Evolutionary conservation across 208 protist genomes (phyloP).

Genomic region (Strigomonas culicis): DNA sequence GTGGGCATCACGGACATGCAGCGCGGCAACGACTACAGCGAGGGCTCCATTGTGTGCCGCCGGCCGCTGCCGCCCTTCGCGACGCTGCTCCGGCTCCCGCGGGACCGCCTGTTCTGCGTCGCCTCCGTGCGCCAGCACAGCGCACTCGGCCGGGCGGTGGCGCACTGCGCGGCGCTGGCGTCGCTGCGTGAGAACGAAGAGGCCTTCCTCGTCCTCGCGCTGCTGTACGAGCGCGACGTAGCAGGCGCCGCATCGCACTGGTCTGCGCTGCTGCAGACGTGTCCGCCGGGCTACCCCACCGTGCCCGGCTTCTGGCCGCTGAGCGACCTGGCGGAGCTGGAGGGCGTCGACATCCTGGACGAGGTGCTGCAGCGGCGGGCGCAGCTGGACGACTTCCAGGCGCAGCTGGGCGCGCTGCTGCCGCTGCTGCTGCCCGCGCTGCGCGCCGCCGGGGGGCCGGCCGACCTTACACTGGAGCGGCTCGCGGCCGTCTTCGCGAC

Average conservation of each 20-base stretch:
- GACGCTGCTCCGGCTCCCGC: slow-evolving; percentile 73
- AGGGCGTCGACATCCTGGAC: slow-evolving; percentile 77
- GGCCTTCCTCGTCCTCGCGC: slow-evolving; percentile 67
- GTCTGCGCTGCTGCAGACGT: slow-evolving; percentile 43
- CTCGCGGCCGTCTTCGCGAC: slow-evolving; percentile 36
- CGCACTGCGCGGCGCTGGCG: slow-evolving; percentile 25
- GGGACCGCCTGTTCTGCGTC: slow-evolving; percentile 60
- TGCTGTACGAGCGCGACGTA: slow-evolving; percentile 76
- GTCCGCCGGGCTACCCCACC: slow-evolving; percentile 61
- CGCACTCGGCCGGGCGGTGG: slow-evolving; percentile 49
- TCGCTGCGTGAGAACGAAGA: slow-evolving; percentile 57
- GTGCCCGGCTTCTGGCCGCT: slow-evolving; percentile 70
- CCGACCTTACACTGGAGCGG: slow-evolving; percentile 11
- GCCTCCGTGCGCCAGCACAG: slow-evolving; percentile 49
- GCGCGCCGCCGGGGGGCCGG: neutral
- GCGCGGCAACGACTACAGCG: slow-evolving; percentile 31
- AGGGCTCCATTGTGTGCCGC: slow-evolving; percentile 66
- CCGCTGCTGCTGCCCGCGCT: slow-evolving; percentile 35
- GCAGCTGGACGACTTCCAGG: slow-evolving; percentile 45
- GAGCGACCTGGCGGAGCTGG: slow-evolving; percentile 62
- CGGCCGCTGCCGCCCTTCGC: slow-evolving; percentile 38
- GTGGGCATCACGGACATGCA: slow-evolving; percentile 1
- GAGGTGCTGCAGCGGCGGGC: slow-evolving; percentile 60
- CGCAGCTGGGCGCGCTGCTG: slow-evolving; percentile 31
- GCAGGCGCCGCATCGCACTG: slow-evolving; percentile 61